Base-by-base conservation (phyloP, 2,329 filamentous ascomycete genomes). In the Herpomyces periplanetae region DNA sequence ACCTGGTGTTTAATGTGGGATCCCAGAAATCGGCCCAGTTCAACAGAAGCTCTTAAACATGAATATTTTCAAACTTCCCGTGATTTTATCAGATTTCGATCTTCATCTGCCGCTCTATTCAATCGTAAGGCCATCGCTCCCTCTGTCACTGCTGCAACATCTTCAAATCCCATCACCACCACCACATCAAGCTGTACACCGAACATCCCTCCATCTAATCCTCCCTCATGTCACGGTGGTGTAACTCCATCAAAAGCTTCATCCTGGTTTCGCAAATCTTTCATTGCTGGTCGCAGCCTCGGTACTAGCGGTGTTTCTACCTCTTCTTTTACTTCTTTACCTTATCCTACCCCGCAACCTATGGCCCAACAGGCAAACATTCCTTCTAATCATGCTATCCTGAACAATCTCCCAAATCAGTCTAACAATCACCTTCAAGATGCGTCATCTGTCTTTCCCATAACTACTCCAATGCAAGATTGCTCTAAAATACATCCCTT, bases 1-100 rank as follows among this genome's bases (percentile, higher is more conserved):
- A 96, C 80, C 8, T 88, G 71, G 71, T 96, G 80, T 39, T 41
- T 96, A 27, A 80, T 91, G 65, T 96, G 80, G 80, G 80, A 96
- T 38, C 80, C 80, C 5, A 84, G 73, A 43, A 58, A 46, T 32
- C 54, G 80, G 24, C 80, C 80, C 17, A 91, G 73, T 3, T 88
- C 75, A 2, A 59, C 63, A 0, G 73, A 96, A 38, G 75, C 80
- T n/a, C 43, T 96, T 27, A 64, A 65, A 15, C 80, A 96, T 36
- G 75, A 88, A 28, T 96, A 84, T 39, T 96, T 96, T 31, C 39
- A 50, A 13, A 80, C 91, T 40, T 80, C 80, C 2, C 56, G 84
- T 19, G 80, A 96, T 36, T 80, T 80, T 7, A 42, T 88, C 20
- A 49, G 73, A 21, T 71, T 75, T n/a, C 87, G 73, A 43, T 84